Evolutionary conservation across 2,329 filamentous ascomycete species (phyloP).

Genomic region (Hortaea sp.): DNA sequence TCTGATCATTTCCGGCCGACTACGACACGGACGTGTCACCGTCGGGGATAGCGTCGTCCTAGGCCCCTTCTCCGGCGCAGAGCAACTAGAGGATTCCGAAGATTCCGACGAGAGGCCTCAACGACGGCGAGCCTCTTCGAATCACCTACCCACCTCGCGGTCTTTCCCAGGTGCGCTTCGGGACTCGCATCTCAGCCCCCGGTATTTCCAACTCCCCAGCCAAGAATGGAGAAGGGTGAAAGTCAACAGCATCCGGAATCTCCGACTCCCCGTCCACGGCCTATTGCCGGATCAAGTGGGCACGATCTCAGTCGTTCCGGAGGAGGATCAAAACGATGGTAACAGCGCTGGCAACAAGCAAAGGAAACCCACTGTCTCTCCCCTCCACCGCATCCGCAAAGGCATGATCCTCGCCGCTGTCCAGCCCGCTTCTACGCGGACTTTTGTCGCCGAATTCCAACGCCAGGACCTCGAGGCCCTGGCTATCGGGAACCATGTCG

Average conservation of each 20-base stretch:
- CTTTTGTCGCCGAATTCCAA: slow-evolving; percentile 56
- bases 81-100: slow-evolving; percentile 24
- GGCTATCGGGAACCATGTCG: slow-evolving; percentile 58
- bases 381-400: slow-evolving; percentile 46
- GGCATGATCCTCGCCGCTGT: slow-evolving; percentile 68
- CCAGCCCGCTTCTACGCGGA: slow-evolving; percentile 43
- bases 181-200: slow-evolving; percentile 13
- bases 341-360: too few species aligned
- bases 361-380: slow-evolving; percentile 4
- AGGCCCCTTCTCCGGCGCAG: slow-evolving; percentile 51
- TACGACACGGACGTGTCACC: slow-evolving; percentile 67
- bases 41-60: slow-evolving; percentile 70
- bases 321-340: slow-evolving; percentile 26
- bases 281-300: slow-evolving; percentile 77
- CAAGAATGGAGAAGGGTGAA: slow-evolving; percentile 71
- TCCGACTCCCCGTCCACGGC: slow-evolving; percentile 69
- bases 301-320: slow-evolving; percentile 64
- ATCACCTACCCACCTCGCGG: slow-evolving; percentile 31
- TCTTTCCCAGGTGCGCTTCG: slow-evolving; percentile 39
- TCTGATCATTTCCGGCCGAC: slow-evolving; percentile 69
- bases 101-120: slow-evolving; percentile 24
- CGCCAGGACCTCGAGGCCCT: slow-evolving; percentile 54
- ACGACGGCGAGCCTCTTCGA: slow-evolving; percentile 9
- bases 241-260: slow-evolving; percentile 77
- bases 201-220: slow-evolving; percentile 16